Conservation (phyloP, 2,329 filamentous ascomycete genomes). For the Exutisphaerella laricina region DNA sequence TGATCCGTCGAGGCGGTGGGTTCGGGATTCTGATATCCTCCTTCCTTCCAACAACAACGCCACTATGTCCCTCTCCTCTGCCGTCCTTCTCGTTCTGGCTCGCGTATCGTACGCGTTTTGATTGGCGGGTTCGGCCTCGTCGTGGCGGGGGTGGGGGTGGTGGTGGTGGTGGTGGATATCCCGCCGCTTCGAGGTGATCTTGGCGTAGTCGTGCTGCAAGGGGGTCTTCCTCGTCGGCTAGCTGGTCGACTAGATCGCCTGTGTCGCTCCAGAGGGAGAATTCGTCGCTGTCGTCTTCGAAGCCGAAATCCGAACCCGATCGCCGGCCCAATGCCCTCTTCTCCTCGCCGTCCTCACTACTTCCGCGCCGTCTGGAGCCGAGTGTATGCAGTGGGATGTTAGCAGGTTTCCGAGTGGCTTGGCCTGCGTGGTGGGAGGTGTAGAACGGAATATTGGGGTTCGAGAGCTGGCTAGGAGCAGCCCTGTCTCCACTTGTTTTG, state of each 20-base stretch:
- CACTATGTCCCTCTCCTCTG: conserved; percentile 7
- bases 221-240: conserved; percentile 76
- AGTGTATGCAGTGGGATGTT: conserved; percentile 85
- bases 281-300: conserved; percentile 37
- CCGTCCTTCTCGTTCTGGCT: conserved; percentile 34
- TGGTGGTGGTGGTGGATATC: conserved; percentile 28
- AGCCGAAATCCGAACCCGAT: conserved; percentile 26
- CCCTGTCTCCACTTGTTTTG: conserved; percentile 10
- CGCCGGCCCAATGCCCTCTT: conserved; percentile 45
- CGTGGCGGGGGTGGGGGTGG: conserved; percentile 27
- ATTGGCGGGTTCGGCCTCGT: conserved; percentile 14
- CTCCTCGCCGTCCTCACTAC: conserved; percentile 43
- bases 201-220: conserved; percentile 64
- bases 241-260: conserved; percentile 88
- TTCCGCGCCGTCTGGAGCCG: conserved; percentile 40
- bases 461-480: conserved; percentile 42
- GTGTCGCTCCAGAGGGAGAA: conserved; percentile 90
- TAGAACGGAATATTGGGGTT: conserved; percentile 68
- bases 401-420: conserved; percentile 64
- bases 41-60: conserved; percentile 47
- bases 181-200: conserved; percentile 55
- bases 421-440: conserved; percentile 37
- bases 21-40: conserved; percentile 79
- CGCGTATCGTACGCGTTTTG: conserved; percentile 66
- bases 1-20: conserved; percentile 58